Conservation (phyloP, 805 yeast species). For the Starmerella sirachaensis region DNA sequence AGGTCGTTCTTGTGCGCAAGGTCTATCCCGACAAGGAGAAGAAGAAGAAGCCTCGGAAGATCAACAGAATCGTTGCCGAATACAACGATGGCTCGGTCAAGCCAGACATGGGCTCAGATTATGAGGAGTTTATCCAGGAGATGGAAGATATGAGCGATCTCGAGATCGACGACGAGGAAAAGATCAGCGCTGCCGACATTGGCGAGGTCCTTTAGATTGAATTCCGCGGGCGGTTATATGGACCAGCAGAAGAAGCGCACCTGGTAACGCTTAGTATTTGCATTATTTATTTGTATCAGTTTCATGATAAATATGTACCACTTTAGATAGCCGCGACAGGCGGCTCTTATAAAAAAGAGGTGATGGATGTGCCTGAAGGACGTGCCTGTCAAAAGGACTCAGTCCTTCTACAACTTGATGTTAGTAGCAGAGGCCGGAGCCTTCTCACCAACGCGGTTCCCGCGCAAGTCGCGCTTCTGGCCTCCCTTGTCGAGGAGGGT, state of each 20-base stretch:
- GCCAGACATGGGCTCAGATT: conserved; percentile 31
- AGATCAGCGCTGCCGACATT: not conserved
- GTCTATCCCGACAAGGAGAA: conserved; percentile 73
- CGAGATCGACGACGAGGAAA: conserved; percentile 5
- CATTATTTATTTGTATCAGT: not conserved
- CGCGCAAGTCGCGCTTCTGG: conserved; percentile 58
- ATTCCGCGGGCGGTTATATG: too few relatives aligned
- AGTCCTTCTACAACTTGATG: conserved; percentile 25
- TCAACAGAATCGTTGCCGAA: conserved; percentile 95
- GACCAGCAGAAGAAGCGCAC: not conserved
- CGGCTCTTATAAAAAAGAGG: not conserved
- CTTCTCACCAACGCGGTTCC: conserved; percentile 44
- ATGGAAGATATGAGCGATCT: conserved; percentile 47
- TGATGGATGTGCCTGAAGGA: not conserved
- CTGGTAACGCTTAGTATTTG: not conserved
- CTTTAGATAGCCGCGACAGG: too few relatives aligned
- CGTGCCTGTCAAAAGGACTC: not conserved
- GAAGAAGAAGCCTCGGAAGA: conserved; percentile 67
- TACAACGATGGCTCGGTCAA: conserved; percentile 77
- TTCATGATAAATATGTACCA: not conserved
- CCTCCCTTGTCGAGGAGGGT: conserved; percentile 70
- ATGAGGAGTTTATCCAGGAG: conserved; percentile 82
- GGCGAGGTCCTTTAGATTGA: not conserved
- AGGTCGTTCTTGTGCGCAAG: conserved; percentile 77
- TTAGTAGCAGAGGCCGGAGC: conserved; percentile 21